A percentile compares a stretch with the other conserved stretches of the same genome.
phyloP scores from a whole-genome alignment of 768 basidiomycete genomes.

The Auriscalpium microsporum region DNA sequence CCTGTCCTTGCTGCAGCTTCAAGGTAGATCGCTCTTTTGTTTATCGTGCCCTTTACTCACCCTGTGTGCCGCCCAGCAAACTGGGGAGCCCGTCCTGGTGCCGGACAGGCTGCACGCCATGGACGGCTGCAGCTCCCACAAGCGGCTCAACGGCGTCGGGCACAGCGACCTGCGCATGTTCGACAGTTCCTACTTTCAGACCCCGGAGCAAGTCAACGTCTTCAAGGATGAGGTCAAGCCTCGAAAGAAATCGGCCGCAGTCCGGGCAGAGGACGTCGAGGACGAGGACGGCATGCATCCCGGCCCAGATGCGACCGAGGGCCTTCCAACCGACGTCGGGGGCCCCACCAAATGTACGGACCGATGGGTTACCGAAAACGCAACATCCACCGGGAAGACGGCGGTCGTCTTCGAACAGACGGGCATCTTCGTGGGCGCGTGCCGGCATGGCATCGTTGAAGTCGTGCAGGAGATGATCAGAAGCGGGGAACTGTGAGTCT shows the following conservation, averaged over 20 bases:
- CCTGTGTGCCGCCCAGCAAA: background rate
- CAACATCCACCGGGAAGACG: background rate
- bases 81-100: background rate
- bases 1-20: background rate
- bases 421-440: background rate
- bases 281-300: background rate
- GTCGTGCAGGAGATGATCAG: background rate
- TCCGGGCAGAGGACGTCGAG: background rate
- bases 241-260: background rate
- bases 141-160: background rate
- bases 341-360: background rate
- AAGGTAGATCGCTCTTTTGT: background rate
- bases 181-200: background rate
- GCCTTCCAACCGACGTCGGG: background rate
- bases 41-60: background rate
- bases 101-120: background rate
- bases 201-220: background rate
- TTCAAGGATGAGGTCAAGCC: background rate
- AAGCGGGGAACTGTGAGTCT: background rate
- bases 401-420: background rate
- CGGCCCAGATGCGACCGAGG: background rate
- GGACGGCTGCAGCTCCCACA: background rate
- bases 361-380: background rate
- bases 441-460: background rate
- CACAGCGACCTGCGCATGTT: background rate